Evolutionary conservation across 73 alveolate genomes (phyloP), one percentile per base, ranked within the genome.

Genomic region (Symbiodinium pilosum): DNA sequence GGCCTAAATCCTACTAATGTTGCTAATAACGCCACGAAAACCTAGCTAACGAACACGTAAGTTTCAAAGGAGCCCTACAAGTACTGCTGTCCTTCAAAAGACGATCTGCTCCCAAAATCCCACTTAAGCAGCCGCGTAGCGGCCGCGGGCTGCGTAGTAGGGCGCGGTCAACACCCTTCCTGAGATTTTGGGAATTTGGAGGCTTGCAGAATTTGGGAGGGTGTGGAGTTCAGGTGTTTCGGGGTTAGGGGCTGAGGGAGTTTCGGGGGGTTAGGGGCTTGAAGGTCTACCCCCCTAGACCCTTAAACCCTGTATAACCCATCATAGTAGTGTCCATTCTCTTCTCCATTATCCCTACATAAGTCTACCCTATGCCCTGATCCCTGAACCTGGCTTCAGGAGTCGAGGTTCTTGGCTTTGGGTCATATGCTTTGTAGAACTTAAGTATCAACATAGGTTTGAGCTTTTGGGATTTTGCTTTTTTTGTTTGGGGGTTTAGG

Each of bases 141-240:
- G 97, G 97, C 44, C 97, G 97, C 8, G 97, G 97, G 52, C 77
- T 85, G 34, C 97, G 97, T 38, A 91, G 68, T 39, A 91, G 81
- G 75, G 87, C 77, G 88, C 97, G 97, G 75, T 91, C 97, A 3
- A 91, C 97, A 68, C 97, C 97, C 81, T 91, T 91, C 97, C 97
- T 91, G 75, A 47, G 6, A 14, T 47, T 14, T 9, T 47, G 21
- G 59, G 59, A 47, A 6, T 6, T 47, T 47, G 21, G 21, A 47
- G 6, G 59, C 59, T 6, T 9, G 59, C 6, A 47, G 59, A 47
- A 47, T 14, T 6, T 14, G 14, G 59, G 59, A 47, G n/a, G n/a
- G n/a, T n/a, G n/a, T n/a, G n/a, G n/a, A n/a, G n/a, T n/a, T n/a
- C n/a, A n/a, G 59, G 36, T 64, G 77, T 20, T 64, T 64, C 0